phyloP scores from a whole-genome alignment of 2,329 filamentous ascomycete species.

The Aspergillus carbonarius region DNA sequence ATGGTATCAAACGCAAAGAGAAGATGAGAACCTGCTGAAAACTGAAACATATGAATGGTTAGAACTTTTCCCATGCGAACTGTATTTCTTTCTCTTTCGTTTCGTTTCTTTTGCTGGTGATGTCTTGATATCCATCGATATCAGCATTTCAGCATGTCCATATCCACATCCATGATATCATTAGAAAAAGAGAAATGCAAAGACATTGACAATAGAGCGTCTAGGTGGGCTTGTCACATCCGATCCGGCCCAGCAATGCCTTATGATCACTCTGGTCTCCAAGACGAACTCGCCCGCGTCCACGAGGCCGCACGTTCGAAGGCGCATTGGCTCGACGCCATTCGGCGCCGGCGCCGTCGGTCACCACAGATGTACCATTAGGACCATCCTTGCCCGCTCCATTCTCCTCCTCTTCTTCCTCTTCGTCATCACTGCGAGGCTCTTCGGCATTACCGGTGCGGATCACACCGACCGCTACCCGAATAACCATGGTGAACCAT shows the following conservation, averaged over 20 bases:
- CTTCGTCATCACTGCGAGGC: slow-evolving; percentile 81
- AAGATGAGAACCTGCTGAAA: slow-evolving; percentile 13
- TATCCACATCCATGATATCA: slow-evolving; percentile 13
- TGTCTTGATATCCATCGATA: slow-evolving; percentile 11
- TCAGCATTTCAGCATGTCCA: slow-evolving; percentile 12
- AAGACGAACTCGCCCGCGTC: slow-evolving; percentile 40
- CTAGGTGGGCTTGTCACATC: slow-evolving; percentile 68
- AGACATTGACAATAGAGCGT: slow-evolving; percentile 17
- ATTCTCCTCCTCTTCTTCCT: slow-evolving; percentile 53
- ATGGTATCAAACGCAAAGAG: slow-evolving; percentile 20
- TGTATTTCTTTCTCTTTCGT: not conserved
- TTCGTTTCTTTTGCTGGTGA: slow-evolving; percentile 2
- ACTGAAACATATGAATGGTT: not conserved
- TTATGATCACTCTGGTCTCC: slow-evolving; percentile 53
- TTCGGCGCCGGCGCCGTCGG: slow-evolving; percentile 29
- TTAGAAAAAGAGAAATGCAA: slow-evolving; percentile 5
- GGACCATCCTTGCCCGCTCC: slow-evolving; percentile 24
- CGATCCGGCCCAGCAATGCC: slow-evolving; percentile 77
- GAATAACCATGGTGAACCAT: slow-evolving; percentile 88
- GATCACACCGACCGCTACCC: slow-evolving; percentile 77
- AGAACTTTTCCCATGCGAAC: not conserved
- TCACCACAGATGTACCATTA: slow-evolving; percentile 21
- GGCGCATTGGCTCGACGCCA: slow-evolving; percentile 38
- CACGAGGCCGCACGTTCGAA: slow-evolving; percentile 34
- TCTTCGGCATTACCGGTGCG: slow-evolving; percentile 77